Evolutionary conservation across 2,329 filamentous ascomycete species (phyloP).

Genomic region (Zymoseptoria pseudotritici): DNA sequence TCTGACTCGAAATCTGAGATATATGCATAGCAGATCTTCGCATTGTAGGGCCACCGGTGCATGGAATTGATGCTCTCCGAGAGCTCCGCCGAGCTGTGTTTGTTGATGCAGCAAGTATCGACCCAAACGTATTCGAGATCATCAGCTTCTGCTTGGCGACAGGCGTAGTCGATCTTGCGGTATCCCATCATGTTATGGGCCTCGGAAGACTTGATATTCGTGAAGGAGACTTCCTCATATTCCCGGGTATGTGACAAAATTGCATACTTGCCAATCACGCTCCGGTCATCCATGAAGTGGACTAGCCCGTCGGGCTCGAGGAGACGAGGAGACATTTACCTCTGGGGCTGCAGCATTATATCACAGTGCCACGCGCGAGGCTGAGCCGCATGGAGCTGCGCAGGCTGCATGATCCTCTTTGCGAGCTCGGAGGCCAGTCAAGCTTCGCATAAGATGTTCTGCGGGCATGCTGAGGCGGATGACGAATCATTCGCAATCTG

Average conservation of each 20-base stretch:
- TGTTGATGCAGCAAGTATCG: conserved; percentile 18
- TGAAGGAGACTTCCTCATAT: conserved; percentile 10
- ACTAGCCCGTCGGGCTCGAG: not conserved
- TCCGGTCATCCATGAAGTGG: conserved; percentile 8
- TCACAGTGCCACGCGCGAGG: not conserved
- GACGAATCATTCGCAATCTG: no score
- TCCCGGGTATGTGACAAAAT: conserved; percentile 16
- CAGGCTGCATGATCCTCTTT: not conserved
- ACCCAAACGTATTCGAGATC: conserved; percentile 5
- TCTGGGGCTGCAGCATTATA: no score
- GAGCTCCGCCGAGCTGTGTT: conserved; percentile 15
- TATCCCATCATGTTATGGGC: not conserved
- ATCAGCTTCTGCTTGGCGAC: conserved; percentile 3
- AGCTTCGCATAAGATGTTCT: not conserved
- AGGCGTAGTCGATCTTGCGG: conserved; percentile 6
- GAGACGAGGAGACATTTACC: not conserved
- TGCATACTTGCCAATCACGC: conserved; percentile 6
- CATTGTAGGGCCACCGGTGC: conserved; percentile 15
- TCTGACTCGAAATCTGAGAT: conserved; percentile 7
- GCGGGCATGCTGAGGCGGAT: no score
- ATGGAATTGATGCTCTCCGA: conserved; percentile 20
- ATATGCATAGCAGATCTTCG: conserved; percentile 15
- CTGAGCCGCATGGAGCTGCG: not conserved
- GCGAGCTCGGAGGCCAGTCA: not conserved
- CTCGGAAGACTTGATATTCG: conserved; percentile 6